Evolutionary conservation across 805 yeast genomes (phyloP).

Genomic region (Yamadazyma sp.): DNA sequence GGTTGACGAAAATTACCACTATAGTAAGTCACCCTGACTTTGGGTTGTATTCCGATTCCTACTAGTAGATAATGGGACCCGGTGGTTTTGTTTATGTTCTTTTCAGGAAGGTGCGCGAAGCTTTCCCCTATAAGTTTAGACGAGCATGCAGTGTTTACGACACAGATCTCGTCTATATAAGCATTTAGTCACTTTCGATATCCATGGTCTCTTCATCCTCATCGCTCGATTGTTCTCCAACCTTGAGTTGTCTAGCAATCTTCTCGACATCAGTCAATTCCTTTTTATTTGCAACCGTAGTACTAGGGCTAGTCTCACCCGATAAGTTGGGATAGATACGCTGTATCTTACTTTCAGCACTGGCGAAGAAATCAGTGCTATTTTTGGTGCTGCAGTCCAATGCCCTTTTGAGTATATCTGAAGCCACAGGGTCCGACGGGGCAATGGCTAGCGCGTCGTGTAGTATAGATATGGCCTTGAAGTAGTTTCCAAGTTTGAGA

Average conservation of each 20-base stretch:
- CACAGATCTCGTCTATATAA: background rate
- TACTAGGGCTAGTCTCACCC: slow-evolving; percentile 1
- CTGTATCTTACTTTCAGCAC: slow-evolving; percentile 2
- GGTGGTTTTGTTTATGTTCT: slow-evolving; percentile 3
- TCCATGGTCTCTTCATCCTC: slow-evolving; percentile 55
- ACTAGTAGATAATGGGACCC: too few relatives aligned
- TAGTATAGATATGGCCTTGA: slow-evolving; percentile 69
- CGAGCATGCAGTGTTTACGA: slow-evolving; percentile 2
- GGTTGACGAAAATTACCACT: too few relatives aligned
- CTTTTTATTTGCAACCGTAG: slow-evolving; percentile 2
- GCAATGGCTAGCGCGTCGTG: slow-evolving; percentile 79
- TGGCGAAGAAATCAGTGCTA: slow-evolving; percentile 20
- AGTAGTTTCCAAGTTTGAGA: slow-evolving; percentile 62
- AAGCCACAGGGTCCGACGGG: slow-evolving; percentile 81
- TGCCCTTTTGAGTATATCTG: slow-evolving; percentile 79
- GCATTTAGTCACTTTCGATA: slow-evolving; percentile 57
- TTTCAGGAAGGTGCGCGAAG: slow-evolving; percentile 4
- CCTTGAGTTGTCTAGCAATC: slow-evolving; percentile 39
- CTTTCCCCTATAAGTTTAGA: slow-evolving; percentile 4
- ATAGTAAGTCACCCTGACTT: too few relatives aligned
- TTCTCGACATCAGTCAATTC: slow-evolving; percentile 9
- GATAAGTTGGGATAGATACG: background rate
- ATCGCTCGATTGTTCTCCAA: slow-evolving; percentile 51
- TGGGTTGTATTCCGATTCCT: too few relatives aligned
- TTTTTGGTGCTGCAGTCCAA: slow-evolving; percentile 52